Evolutionary conservation across 768 basidiomycete genomes (phyloP).

Genomic region (Lentinula lateritia): DNA sequence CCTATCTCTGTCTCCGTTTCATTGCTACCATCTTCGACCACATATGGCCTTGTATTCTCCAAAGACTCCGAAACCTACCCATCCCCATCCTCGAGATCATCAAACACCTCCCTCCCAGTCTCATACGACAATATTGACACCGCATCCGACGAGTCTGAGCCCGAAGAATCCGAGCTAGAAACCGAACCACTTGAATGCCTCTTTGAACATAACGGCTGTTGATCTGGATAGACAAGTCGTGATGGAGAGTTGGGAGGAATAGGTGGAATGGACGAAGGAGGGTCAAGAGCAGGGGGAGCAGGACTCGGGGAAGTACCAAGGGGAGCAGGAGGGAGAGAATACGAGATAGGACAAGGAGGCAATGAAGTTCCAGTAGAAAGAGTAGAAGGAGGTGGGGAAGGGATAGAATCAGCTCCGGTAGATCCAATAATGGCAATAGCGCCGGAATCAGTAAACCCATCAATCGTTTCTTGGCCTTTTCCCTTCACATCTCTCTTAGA

Average conservation of each 20-base stretch:
- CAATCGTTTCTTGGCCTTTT: neutral
- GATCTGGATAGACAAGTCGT: neutral
- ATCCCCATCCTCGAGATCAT: constrained; percentile 25
- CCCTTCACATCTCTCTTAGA: neutral
- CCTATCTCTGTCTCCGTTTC: constrained; percentile 1
- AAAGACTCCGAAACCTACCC: neutral
- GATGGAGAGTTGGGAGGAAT: neutral
- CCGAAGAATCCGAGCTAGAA: constrained; percentile 3
- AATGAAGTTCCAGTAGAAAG: neutral
- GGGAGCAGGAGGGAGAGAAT: too few relatives aligned
- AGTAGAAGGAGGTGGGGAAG: neutral
- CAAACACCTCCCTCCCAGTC: constrained; percentile 54
- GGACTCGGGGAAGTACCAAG: too few relatives aligned
- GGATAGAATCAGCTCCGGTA: neutral
- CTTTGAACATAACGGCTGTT: neutral
- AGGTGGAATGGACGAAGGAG: too few relatives aligned
- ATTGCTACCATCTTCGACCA: constrained; percentile 1
- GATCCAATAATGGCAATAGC: neutral
- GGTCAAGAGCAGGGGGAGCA: too few relatives aligned
- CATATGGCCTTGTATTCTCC: neutral
- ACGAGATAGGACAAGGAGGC: neutral
- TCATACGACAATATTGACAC: constrained; percentile 61
- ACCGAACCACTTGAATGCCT: constrained; percentile 5
- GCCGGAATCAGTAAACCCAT: neutral
- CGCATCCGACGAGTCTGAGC: constrained; percentile 22